phyloP scores from a whole-genome alignment of 2,329 filamentous ascomycete genomes.

The Cladosporium sphaerospermum region DNA sequence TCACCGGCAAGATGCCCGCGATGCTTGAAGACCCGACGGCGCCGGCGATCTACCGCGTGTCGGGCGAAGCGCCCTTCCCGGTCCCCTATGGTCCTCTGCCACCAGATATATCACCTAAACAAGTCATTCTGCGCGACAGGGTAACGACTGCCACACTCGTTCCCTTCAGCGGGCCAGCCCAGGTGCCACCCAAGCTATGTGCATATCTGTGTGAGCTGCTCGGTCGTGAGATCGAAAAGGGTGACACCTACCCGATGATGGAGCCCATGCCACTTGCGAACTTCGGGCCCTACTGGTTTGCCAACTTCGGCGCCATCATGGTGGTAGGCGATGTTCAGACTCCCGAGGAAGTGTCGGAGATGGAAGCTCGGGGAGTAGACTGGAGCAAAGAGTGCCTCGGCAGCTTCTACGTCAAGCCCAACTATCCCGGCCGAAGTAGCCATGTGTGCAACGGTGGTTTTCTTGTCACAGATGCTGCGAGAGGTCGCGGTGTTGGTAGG shows the following conservation, averaged over 20 bases:
- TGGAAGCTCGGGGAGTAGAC: slow-evolving; percentile 47
- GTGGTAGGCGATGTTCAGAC: slow-evolving; percentile 67
- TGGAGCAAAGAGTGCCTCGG: slow-evolving; percentile 79
- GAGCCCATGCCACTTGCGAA: slow-evolving; percentile 65
- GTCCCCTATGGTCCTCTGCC: slow-evolving; percentile 59
- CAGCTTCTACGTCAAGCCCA: slow-evolving; percentile 91
- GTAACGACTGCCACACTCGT: slow-evolving; percentile 78
- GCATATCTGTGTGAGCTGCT: slow-evolving; percentile 76
- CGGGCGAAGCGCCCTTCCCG: slow-evolving; percentile 60
- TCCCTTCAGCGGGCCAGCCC: slow-evolving; percentile 68
- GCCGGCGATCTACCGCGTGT: slow-evolving; percentile 63
- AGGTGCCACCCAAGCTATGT: slow-evolving; percentile 70
- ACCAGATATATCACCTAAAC: slow-evolving; percentile 61
- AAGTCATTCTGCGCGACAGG: slow-evolving; percentile 76
- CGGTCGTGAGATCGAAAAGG: slow-evolving; percentile 85
- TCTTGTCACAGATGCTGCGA: slow-evolving; percentile 41
- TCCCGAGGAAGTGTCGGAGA: slow-evolving; percentile 46
- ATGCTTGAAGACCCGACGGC: slow-evolving; percentile 71
- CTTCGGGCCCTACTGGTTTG: slow-evolving; percentile 84
- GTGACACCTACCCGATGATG: slow-evolving; percentile 86
- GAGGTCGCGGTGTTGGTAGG: slow-evolving; percentile 45
- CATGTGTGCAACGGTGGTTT: slow-evolving; percentile 71
- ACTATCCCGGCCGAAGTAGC: slow-evolving; percentile 84
- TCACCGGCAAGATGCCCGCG: slow-evolving; percentile 57
- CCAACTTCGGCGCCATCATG: slow-evolving; percentile 85